Base-by-base conservation (phyloP, 208 protist genomes). In the Kentomonas sorsogonicus region DNA sequence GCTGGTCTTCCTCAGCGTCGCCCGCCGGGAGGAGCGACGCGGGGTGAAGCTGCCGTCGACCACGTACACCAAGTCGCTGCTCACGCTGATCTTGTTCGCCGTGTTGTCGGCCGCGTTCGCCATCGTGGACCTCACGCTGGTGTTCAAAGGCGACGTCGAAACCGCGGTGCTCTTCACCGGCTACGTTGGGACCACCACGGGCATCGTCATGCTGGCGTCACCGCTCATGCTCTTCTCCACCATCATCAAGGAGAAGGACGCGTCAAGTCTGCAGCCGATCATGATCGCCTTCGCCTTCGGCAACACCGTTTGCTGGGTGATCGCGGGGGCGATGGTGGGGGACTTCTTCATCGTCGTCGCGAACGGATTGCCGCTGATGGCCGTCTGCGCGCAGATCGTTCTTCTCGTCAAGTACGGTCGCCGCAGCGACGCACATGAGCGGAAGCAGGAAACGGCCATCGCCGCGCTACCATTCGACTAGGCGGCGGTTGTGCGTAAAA, bases 221-320 rank as follows among this genome's bases (percentile, higher is more conserved):
- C 79, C 79, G 0, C 66, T 87, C 10, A 51, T 55, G 2, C 69
- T 76, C 61, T 72, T 77, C 53, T 72, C 74, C 46, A 61, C 61
- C 23, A 87, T 87, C 18, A 61, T 87, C n/a, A 45, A 53, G 38
- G 68, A 69, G 18, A 82, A 80, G 56, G 80, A 83, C 53, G 79
- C 79, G 15, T 67, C 76, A 45, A 63, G 69, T 3, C 60, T 87
- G 53, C 63, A 64, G 31, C 79, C 79, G 9, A 54, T 69, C 15
- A 87, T 74, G 59, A 65, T 87, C 13, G 47, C 60, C 18, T 80
- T 75, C 46, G 79, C 79, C 34, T 72, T 82, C 27, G 69, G 76
- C 40, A 86, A 86, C 59, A 76, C 71, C 0, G 59, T 82, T 26
- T 63, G 72, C 40, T 86, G 79, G 79, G 47, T 61, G 15, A 72